Evolutionary conservation across 768 basidiomycete species (phyloP).

Genomic region (Heimioporus sp.): DNA sequence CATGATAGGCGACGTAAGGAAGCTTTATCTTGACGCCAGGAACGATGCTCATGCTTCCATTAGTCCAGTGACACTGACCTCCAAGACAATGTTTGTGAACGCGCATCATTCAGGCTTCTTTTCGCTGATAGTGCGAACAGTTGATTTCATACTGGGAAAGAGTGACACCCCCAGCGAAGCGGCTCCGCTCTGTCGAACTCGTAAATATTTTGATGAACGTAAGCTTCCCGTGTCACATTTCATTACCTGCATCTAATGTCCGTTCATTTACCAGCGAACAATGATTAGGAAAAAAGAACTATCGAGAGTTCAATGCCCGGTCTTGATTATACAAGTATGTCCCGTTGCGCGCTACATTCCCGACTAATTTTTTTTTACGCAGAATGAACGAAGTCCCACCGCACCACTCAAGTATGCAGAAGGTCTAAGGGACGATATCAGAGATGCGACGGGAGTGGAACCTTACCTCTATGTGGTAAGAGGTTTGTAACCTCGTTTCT

Average conservation of each 20-base stretch:
- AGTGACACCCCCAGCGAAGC: conserved; percentile 50
- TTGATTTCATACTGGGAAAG: conserved; percentile 65
- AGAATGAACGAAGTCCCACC: conserved; percentile 61
- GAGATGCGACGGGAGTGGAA: conserved; percentile 44
- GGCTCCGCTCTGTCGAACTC: conserved; percentile 51
- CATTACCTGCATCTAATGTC: neutral
- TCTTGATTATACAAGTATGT: conserved; percentile 66
- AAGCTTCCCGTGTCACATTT: conserved; percentile 19
- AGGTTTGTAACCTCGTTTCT: conserved; percentile 38
- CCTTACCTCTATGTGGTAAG: conserved; percentile 57
- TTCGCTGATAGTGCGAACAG: conserved; percentile 35
- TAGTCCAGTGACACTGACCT: conserved; percentile 46
- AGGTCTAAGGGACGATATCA: conserved; percentile 45
- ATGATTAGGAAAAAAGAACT: conserved; percentile 48
- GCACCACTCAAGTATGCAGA: conserved; percentile 60
- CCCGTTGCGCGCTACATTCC: neutral
- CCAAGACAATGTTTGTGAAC: conserved; percentile 56
- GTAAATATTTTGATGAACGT: conserved; percentile 62
- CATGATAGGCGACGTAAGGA: conserved; percentile 56
- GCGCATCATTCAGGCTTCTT: neutral
- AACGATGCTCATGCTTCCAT: conserved; percentile 1
- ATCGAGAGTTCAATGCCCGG: conserved; percentile 56
- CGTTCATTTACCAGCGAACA: conserved; percentile 44
- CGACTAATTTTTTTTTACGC: conserved; percentile 2
- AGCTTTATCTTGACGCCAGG: neutral